Conservation (phyloP, 805 yeast species). For the Candida nemodendra region DNA sequence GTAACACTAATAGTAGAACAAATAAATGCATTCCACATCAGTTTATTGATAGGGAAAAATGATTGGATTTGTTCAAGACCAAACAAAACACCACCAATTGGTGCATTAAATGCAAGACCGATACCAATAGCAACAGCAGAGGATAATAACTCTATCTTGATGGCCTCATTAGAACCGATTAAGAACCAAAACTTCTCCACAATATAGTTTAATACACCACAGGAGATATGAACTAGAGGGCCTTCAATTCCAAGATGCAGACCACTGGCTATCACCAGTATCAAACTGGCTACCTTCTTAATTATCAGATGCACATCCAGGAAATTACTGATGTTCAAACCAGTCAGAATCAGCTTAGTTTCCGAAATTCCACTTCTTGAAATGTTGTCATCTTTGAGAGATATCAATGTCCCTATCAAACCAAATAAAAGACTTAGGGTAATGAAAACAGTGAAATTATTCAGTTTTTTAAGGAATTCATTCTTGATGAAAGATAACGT, state of each 20-base stretch:
- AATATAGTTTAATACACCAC: slow-evolving; percentile 49
- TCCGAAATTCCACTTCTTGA: slow-evolving; percentile 71
- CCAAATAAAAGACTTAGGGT: slow-evolving; percentile 40
- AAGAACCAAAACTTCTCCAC: slow-evolving; percentile 31
- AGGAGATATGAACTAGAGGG: slow-evolving; percentile 77
- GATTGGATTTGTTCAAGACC: slow-evolving; percentile 67
- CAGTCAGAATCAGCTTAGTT: slow-evolving; percentile 64
- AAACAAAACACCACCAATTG: slow-evolving; percentile 84
- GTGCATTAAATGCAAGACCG: slow-evolving; percentile 81
- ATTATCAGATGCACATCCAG: slow-evolving; percentile 52
- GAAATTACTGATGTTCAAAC: slow-evolving; percentile 54
- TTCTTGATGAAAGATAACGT: slow-evolving; percentile 28
- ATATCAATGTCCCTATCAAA: slow-evolving; percentile 34
- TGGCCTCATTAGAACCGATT: slow-evolving; percentile 50
- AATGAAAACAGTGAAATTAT: slow-evolving; percentile 37
- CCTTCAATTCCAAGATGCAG: slow-evolving; percentile 86
- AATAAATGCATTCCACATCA: slow-evolving; percentile 83
- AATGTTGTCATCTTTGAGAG: slow-evolving; percentile 37
- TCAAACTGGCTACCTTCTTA: slow-evolving; percentile 55
- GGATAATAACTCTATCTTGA: slow-evolving; percentile 60
- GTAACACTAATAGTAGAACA: slow-evolving; percentile 74
- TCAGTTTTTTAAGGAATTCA: slow-evolving; percentile 17
- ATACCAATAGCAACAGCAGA: slow-evolving; percentile 86
- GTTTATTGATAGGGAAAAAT: slow-evolving; percentile 57
- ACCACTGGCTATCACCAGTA: slow-evolving; percentile 71